A percentile compares a stretch with the other conserved stretches of the same genome.
These are phyloP conservation scores for Starmerella cellae DNA, from an alignment of 805 yeast species.

Conservation along the genomic window DNA sequence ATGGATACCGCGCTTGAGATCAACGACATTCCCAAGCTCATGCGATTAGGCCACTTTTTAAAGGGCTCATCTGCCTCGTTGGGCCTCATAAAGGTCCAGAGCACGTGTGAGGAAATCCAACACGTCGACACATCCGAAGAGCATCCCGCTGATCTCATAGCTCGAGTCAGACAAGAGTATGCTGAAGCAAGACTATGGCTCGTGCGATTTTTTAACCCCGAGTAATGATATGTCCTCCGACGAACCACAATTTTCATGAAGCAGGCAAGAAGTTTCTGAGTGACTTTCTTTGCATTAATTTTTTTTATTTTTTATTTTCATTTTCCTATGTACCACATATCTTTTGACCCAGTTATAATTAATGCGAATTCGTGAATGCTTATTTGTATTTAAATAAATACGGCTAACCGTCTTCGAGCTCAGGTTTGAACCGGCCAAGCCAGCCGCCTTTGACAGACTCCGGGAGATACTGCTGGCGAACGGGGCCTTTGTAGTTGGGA, in stretches of 20 bases:
- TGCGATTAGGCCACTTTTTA: constrained; percentile 76
- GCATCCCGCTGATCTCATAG: constrained; percentile 23
- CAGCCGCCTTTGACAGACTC: constrained; percentile 26
- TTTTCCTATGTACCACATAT: too few relatives aligned
- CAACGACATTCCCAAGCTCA: constrained; percentile 41
- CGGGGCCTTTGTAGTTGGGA: constrained; percentile 68
- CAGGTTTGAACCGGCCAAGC: constrained; percentile 14
- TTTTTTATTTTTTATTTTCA: too few relatives aligned
- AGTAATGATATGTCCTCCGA: too few relatives aligned
- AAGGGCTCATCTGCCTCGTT: constrained; percentile 93
- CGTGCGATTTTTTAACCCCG: constrained; percentile 20
- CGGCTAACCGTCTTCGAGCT: background rate
- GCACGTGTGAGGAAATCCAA: constrained; percentile 86
- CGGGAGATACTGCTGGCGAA: constrained; percentile 59
- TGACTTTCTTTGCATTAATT: too few relatives aligned
- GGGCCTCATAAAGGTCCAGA: constrained; percentile 69
- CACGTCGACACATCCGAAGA: constrained; percentile 55
- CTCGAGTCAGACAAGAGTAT: constrained; percentile 27
- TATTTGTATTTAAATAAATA: background rate
- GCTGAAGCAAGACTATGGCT: constrained; percentile 25
- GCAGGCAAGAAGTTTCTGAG: too few relatives aligned
- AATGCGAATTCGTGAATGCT: too few relatives aligned
- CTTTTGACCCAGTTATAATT: too few relatives aligned
- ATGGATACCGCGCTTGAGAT: constrained; percentile 43
- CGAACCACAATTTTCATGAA: too few relatives aligned